Conservation (phyloP, 2,329 filamentous ascomycete genomes). For the Cercospora sp. region DNA sequence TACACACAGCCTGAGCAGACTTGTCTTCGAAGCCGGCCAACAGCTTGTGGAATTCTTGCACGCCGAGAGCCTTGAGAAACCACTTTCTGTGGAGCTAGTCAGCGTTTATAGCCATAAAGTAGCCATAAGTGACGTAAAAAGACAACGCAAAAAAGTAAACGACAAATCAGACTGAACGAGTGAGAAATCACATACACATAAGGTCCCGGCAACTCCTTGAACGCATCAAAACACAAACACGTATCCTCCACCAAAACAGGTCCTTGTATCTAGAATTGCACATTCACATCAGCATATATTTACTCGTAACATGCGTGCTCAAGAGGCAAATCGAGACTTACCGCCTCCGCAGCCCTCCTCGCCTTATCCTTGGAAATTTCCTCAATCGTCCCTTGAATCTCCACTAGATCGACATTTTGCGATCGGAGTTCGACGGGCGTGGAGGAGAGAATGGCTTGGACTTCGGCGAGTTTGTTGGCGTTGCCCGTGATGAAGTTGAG, state of each 20-base stretch:
- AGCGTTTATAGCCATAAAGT: neutral
- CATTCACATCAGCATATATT: no score
- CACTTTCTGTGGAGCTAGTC: conserved; percentile 67
- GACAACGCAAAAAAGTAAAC: neutral
- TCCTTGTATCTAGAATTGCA: conserved; percentile 56
- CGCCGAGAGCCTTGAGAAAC: conserved; percentile 83
- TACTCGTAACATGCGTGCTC: no score
- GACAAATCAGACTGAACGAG: neutral
- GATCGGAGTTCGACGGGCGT: conserved; percentile 69
- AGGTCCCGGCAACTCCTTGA: conserved; percentile 87
- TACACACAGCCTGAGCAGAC: conserved; percentile 88
- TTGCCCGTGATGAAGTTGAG: conserved; percentile 98
- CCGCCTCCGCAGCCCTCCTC: conserved; percentile 72
- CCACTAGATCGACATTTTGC: conserved; percentile 75
- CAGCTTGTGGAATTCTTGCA: conserved; percentile 83
- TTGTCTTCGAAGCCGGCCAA: conserved; percentile 88
- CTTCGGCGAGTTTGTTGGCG: conserved; percentile 87
- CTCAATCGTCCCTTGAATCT: conserved; percentile 90
- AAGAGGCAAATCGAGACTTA: conserved; percentile 42
- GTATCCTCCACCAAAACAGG: conserved; percentile 96
- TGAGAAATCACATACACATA: conserved; percentile 71
- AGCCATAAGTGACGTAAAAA: neutral
- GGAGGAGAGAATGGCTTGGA: conserved; percentile 78
- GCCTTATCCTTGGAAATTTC: conserved; percentile 90
- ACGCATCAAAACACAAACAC: conserved; percentile 85